phyloP scores from a whole-genome alignment of 805 yeast genomes.

The Blastobotrys robertii region DNA sequence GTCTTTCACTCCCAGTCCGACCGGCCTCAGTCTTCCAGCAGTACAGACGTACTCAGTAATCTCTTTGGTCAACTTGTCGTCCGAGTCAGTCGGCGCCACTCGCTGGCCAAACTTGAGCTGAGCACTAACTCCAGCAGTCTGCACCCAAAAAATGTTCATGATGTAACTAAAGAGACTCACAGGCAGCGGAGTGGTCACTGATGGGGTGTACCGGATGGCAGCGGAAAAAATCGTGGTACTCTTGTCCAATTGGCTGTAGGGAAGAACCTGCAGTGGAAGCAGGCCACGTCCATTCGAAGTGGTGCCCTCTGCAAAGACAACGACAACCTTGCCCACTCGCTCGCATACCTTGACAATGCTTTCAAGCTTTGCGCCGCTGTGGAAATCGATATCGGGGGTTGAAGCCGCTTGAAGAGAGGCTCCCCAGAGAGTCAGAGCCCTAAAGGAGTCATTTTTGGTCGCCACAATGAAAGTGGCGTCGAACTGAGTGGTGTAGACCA shows the following conservation, averaged over 20 bases:
- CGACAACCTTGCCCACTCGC: conserved; percentile 36
- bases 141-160: conserved; percentile 8
- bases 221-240: conserved; percentile 19
- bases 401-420: conserved; percentile 17
- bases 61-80: conserved; percentile 8
- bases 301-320: conserved; percentile 70
- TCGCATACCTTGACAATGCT: conserved; percentile 18
- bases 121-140: conserved; percentile 14
- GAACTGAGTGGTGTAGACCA: conserved; percentile 24
- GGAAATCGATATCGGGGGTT: conserved; percentile 2
- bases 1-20: conserved; percentile 37
- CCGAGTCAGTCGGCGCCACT: conserved; percentile 12
- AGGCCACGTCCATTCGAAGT: conserved; percentile 75
- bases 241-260: conserved; percentile 15
- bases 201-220: conserved; percentile 27
- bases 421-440: not conserved
- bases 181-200: conserved; percentile 28
- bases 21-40: conserved; percentile 39
- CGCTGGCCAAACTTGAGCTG: conserved; percentile 17
- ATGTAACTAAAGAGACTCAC: conserved; percentile 19
- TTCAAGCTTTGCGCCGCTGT: conserved; percentile 5
- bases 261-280: conserved; percentile 40
- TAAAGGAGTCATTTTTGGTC: conserved; percentile 9
- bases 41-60: conserved; percentile 22
- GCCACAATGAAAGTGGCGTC: conserved; percentile 34